Percentiles rank a stretch among this genome's conserved stretches.
These are phyloP conservation scores for Colletotrichum australisinense DNA, from an alignment of 2,329 filamentous ascomycete species.

Conservation along the genomic window DNA sequence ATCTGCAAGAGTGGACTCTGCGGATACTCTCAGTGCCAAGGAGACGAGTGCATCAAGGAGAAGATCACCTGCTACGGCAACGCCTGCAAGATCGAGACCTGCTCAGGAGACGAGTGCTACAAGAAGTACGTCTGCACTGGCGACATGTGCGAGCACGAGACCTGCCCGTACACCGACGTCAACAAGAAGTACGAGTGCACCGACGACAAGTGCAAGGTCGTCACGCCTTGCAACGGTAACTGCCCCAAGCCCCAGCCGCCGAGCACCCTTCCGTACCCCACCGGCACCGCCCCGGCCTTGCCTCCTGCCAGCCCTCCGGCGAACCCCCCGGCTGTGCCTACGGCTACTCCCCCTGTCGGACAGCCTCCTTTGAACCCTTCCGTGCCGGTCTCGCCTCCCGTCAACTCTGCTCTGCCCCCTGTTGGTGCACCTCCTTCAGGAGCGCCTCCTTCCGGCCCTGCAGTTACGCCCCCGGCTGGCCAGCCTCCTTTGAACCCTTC, in stretches of 20 bases:
- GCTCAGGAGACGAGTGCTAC: slow-evolving; percentile 43
- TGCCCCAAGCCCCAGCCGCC: slow-evolving; percentile 43
- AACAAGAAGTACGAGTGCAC: slow-evolving; percentile 48
- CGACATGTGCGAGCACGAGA: slow-evolving; percentile 40
- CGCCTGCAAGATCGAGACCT: slow-evolving; percentile 43
- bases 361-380: too few relatives aligned
- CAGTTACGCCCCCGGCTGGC: too few relatives aligned
- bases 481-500: background rate
- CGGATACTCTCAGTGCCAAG: slow-evolving; percentile 20
- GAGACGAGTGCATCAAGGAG: slow-evolving; percentile 23
- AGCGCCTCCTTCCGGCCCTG: background rate
- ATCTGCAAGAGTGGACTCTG: slow-evolving; percentile 20
- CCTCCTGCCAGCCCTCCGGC: background rate
- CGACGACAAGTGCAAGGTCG: slow-evolving; percentile 44
- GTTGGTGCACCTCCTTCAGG: background rate
- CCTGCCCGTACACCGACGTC: slow-evolving; percentile 38
- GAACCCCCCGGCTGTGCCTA: background rate
- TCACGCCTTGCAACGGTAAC: slow-evolving; percentile 43
- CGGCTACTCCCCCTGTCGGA: too few relatives aligned
- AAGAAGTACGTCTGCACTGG: slow-evolving; percentile 39
- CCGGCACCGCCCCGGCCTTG: too few relatives aligned
- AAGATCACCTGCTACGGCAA: slow-evolving; percentile 27
- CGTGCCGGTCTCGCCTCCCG: too few relatives aligned
- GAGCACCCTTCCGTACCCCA: background rate
- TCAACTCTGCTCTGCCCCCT: too few relatives aligned